Base-by-base conservation (phyloP, 805 yeast species). In the Candida ficus region DNA sequence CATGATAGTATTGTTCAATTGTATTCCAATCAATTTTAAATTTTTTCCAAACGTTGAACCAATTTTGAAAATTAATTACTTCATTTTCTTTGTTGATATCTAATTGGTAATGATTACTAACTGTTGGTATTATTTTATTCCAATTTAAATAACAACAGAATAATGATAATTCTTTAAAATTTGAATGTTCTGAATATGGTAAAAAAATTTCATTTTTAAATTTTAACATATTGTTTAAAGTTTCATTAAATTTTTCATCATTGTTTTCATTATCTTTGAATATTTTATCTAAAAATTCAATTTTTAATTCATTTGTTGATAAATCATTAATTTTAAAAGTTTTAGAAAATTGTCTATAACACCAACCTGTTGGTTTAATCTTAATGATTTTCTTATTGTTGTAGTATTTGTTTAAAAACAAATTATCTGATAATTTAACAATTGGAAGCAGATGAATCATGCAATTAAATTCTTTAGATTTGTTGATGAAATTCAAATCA, bases 181-280 rank as follows among this genome's bases (percentile, higher is more conserved):
- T 86, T 10, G 96, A 87, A 63, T 93, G 99, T 56, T 93, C 99
- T 54, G 95, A 83, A 55, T 93, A 93, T 0, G 99, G 98, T 2
- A 90, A 14, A 11, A 19, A 23, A 1, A 41, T 32, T n/a, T 36
- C 44, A 28, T 41, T 41, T 29, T 33, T 41, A 13, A 33, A 41
- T 75, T 10, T 73, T 60, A 49, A 81, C 38, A 12, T 38, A 5
- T 26, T 30, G 8, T 35, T 22, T 12, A 41, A 22, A 3, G 23
- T 41, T 17, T 33, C 16, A 25, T 41, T 26, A 18, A 42, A 35
- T n/a, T 35, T n/a, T 6, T 42, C 39, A 23, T 29, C 37, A 28
- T 29, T 26, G 19, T n/a, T 28, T 18, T 35, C 40, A 22, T 32
- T 31, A 14, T 27, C 21, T 4, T 25, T 26, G 3, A 38, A 27